Evolutionary conservation across 1,284 basidiomycete species (phyloP).

Genomic region (Leccinum griseonigrum): DNA sequence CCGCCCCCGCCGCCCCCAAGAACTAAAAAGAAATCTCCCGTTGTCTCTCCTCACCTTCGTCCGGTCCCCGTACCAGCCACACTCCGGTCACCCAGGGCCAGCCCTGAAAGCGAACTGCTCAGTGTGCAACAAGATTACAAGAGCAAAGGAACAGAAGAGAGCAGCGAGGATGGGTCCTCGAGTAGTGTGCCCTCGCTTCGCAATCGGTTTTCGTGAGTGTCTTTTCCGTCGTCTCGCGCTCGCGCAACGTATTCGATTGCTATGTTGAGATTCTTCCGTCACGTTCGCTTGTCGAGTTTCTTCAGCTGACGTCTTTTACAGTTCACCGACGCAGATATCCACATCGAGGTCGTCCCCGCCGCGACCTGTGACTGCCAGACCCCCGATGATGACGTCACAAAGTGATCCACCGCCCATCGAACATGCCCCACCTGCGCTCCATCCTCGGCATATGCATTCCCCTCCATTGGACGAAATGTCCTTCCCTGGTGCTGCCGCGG

Average conservation of each 20-base stretch:
- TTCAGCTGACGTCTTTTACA: slow-evolving; percentile 5
- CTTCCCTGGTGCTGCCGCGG: not conserved
- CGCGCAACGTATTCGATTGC: not conserved
- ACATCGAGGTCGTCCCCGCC: slow-evolving; percentile 11
- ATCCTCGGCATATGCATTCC: slow-evolving; percentile 16
- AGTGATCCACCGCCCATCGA: slow-evolving; percentile 19
- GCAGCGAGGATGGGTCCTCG: slow-evolving; percentile 15
- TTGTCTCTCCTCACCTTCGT: slow-evolving; percentile 42
- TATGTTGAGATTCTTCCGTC: not conserved
- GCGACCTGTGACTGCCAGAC: slow-evolving; percentile 21
- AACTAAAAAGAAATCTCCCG: slow-evolving; percentile 40
- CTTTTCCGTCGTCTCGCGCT: not conserved
- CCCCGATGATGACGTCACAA: slow-evolving; percentile 17
- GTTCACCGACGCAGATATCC: slow-evolving; percentile 8
- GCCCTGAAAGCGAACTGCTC: slow-evolving; percentile 23
- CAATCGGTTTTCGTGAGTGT: slow-evolving; percentile 52
- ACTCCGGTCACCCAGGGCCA: slow-evolving; percentile 19
- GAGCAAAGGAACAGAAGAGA: slow-evolving; percentile 17
- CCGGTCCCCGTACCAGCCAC: slow-evolving; percentile 41
- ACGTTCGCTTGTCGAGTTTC: not conserved
- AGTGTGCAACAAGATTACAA: slow-evolving; percentile 22
- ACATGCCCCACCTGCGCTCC: slow-evolving; percentile 11
- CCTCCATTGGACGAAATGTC: slow-evolving; percentile 6
- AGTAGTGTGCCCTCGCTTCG: slow-evolving; percentile 44
- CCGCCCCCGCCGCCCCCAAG: slow-evolving; percentile 59